A percentile compares a stretch with the other conserved stretches of the same genome.
phyloP scores from a whole-genome alignment of 306 rosid species.

The Quercus engelmannii region DNA sequence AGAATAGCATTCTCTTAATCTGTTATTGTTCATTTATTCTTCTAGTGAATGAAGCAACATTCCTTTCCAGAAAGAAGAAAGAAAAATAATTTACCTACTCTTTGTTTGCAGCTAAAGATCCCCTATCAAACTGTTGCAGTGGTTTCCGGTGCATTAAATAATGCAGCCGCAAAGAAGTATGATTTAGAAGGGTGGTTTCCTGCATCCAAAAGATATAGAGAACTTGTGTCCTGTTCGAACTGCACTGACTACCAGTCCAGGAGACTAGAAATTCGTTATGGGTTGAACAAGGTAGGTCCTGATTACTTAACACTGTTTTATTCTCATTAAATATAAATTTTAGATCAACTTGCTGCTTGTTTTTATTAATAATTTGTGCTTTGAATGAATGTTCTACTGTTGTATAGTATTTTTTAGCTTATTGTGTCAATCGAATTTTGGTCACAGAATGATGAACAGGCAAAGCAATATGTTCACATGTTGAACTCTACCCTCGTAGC shows the following conservation, averaged over 20 bases:
- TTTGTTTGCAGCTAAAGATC: constrained; percentile 53
- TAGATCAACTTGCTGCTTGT: too few relatives aligned
- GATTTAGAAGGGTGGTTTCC: constrained; percentile 97
- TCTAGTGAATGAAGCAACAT: background rate
- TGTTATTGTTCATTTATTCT: background rate
- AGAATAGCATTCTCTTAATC: too few relatives aligned
- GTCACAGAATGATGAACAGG: constrained; percentile 68
- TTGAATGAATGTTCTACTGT: constrained; percentile 9
- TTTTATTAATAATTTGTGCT: too few relatives aligned
- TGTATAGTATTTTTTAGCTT: constrained; percentile 13
- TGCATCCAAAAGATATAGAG: constrained; percentile 73
- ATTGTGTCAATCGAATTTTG: too few relatives aligned
- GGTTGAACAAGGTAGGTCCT: constrained; percentile 76
- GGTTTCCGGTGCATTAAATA: constrained; percentile 94
- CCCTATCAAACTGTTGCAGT: constrained; percentile 84
- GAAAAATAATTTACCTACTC: background rate
- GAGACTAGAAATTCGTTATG: constrained; percentile 75
- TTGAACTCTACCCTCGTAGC: constrained; percentile 91
- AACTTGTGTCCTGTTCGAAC: constrained; percentile 88
- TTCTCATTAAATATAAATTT: too few relatives aligned
- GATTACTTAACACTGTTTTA: background rate
- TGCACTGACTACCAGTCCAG: constrained; percentile 94
- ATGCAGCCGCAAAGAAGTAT: constrained; percentile 93
- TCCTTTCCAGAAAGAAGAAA: background rate
- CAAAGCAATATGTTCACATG: constrained; percentile 77